These are phyloP conservation scores for Desmodesmus armatus DNA, from an alignment of 139 green algal genomes.

Conservation along the genomic window DNA sequence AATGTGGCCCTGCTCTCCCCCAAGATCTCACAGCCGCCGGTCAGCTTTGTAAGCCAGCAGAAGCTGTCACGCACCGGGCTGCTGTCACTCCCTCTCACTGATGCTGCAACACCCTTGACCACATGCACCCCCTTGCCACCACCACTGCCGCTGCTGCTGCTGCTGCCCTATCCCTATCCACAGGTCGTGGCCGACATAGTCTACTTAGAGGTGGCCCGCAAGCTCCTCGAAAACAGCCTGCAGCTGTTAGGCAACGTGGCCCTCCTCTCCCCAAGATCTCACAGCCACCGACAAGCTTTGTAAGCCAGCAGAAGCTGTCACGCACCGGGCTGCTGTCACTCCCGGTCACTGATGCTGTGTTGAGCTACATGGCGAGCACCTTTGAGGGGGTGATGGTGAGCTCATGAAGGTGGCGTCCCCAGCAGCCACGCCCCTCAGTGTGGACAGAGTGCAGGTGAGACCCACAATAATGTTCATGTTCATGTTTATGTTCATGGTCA, in stretches of 20 bases:
- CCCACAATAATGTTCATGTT: no score
- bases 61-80: not conserved
- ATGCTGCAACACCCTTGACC: not conserved
- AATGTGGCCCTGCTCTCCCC: conserved; percentile 17
- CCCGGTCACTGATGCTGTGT: not conserved
- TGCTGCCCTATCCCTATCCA: not conserved
- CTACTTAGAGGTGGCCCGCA: conserved; percentile 8
- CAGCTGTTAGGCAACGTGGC: conserved; percentile 9
- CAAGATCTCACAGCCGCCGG: conserved; percentile 10
- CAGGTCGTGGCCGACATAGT: conserved; percentile 31
- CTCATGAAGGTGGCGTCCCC: conserved; percentile 20
- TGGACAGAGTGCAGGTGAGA: conserved; percentile 21
- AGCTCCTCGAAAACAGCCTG: not conserved
- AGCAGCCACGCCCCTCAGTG: conserved; percentile 4
- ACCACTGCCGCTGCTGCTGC: not conserved
- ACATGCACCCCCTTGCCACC: not conserved
- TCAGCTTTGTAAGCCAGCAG: not conserved
- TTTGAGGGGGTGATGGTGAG: not conserved
- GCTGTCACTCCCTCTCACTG: not conserved
- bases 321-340: conserved; percentile 11
- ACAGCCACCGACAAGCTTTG: conserved; percentile 13
- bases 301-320: not conserved
- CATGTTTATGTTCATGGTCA: no score
- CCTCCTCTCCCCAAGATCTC: conserved; percentile 13
- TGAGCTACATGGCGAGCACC: not conserved